Conservation (phyloP, 345 rosid genomes). For the Corchorus olitorius region DNA sequence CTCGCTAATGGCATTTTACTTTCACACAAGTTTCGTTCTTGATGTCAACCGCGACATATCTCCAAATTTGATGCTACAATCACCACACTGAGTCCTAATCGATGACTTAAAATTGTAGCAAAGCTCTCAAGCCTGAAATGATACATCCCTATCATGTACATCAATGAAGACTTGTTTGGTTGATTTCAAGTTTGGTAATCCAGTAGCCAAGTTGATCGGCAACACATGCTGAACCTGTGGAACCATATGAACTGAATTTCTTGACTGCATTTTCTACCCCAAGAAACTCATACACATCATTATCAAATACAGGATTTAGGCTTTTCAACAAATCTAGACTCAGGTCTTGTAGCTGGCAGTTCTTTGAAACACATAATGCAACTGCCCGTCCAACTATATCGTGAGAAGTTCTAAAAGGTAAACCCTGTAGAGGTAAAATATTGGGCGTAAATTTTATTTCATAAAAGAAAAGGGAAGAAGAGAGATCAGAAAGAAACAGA, state of each 20-base stretch:
- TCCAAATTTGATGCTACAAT: not conserved
- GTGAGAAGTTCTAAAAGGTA: slow-evolving; percentile 94
- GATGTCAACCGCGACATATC: not conserved
- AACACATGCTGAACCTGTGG: slow-evolving; percentile 70
- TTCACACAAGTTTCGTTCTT: not conserved
- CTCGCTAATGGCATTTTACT: slow-evolving; percentile 6
- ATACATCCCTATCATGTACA: slow-evolving; percentile 7
- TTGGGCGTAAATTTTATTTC: not conserved
- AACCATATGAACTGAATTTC: slow-evolving; percentile 79
- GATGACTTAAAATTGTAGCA: not conserved
- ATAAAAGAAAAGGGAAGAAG: not conserved
- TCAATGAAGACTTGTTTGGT: slow-evolving; percentile 14
- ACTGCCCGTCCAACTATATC: slow-evolving; percentile 90
- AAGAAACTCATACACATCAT: slow-evolving; percentile 71
- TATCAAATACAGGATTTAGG: slow-evolving; percentile 62
- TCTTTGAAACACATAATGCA: slow-evolving; percentile 69
- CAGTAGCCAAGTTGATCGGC: slow-evolving; percentile 66
- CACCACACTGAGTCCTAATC: not conserved
- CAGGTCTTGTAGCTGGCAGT: slow-evolving; percentile 75
- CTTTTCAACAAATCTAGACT: slow-evolving; percentile 68
- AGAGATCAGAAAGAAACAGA: not conserved
- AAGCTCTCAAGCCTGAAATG: not conserved
- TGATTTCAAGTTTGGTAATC: slow-evolving; percentile 54
- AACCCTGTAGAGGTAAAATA: slow-evolving; percentile 49
- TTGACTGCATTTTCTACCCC: slow-evolving; percentile 80